Evolutionary conservation across 441 rosid genomes (phyloP), one percentile per base, ranked within the genome.

Genomic region (Adansonia madagascariensis): DNA sequence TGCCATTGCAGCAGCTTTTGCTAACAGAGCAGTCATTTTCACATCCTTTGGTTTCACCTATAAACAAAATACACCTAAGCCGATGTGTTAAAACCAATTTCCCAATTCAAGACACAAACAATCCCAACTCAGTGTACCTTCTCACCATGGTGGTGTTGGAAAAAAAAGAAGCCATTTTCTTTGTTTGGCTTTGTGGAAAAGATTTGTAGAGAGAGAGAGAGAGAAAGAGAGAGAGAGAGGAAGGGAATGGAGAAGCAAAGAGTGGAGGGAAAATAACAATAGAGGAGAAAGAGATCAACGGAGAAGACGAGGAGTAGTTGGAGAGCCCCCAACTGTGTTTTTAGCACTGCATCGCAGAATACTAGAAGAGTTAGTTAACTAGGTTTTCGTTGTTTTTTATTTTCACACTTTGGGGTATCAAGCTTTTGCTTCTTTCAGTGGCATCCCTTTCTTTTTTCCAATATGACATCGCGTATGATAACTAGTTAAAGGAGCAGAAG

Each of bases 21-120:
- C 98, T 74, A 96, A 84, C 70, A 96, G 77, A 3, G 96, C 98
- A 10, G 97, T 94, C 99, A 96, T 94, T 12, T 98, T 92, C 43
- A 92, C 99, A 71, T 98, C 99, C 86, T 91, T 94, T 52, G 94
- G 91, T 85, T 96, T 94, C 83, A 96, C 94, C 98, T 92, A 83
- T 80, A 68, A 77, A 39, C 8, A 4, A 71, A 31, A 50, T 27
- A 52, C 12, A 18, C 24, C 73, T 50, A 50, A 27, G 35, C 35
- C 35, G 35, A 49, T 27, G 35, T 63, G 20, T 43, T 6, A 57
- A 57, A 56, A 27, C 12, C 24, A 44, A 35, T 56, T 52, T 69
- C 53, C 22, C 72, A 71, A 59, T 20, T 8, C 35, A 74, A 27
- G 44, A 8, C 70, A 74, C 2, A 63, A 61, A 2, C 8, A 78